Base-by-base conservation (phyloP, 2,329 filamentous ascomycete genomes). In the Trichoderma sp. region DNA sequence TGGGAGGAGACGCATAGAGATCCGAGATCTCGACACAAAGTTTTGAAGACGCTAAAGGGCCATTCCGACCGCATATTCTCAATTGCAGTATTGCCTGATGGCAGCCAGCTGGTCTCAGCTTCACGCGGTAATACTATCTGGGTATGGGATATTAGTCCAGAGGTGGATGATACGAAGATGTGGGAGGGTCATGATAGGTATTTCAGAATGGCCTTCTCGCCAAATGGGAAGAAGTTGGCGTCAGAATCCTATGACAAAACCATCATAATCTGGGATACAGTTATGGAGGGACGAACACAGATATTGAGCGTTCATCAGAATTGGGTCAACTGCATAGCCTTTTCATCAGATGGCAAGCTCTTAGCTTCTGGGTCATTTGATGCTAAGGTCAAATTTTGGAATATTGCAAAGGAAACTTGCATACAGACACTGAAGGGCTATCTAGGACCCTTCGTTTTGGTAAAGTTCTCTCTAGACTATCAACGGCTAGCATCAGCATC, bases 381-480 rank as follows among this genome's bases (percentile, higher is more conserved):
- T 9, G 13, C 15, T 9, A 4, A 0, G 6, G 3, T 35, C 3
- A 17, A 15, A 5, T 25, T 56, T 1, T 56, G 53, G 53, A 19
- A 37, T 37, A 25, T 56, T 4, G 53, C n/a, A 9, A 5, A 19
- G 3, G 4, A 8, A 2, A 4, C 4, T 32, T 56, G 53, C 48
- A 19, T 27, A 19, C 35, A 64, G 19, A 48, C 34, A 6, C 5
- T 66, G 5, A n/a, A 15, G 15, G 22, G 15, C 15, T 45, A 53
- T n/a, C 13, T 15, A 2, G 27, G 6, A 2, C 0, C 1, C 13
- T 10, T 67, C 17, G 4, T 2, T 1, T 34, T 9, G 7, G 22
- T 67, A 1, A 50, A 25, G 17, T 69, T 67, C 53, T 69, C 67
- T 17, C 48, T 32, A 6, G 56, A 69, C 37, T 29, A 13, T 15